Percentiles rank a stretch among this genome's conserved stretches.
phyloP scores from a whole-genome alignment of 2,329 filamentous ascomycete genomes.

The Colletotrichum orchidophilum region DNA sequence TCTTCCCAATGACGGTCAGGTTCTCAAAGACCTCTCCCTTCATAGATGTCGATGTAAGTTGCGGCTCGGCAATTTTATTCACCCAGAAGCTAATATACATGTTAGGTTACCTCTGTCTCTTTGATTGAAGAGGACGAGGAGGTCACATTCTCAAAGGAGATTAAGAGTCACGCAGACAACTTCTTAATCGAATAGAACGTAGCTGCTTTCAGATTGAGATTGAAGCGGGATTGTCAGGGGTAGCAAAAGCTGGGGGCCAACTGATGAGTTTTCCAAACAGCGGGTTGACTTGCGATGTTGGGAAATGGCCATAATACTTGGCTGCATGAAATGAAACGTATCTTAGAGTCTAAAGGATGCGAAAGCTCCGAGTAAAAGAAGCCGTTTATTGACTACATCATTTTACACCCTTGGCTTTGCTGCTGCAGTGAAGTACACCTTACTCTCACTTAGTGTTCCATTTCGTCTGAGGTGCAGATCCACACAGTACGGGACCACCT shows the following conservation, averaged over 20 bases:
- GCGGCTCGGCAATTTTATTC: neutral
- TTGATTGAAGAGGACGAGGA: constrained; percentile 81
- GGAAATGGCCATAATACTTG: constrained; percentile 20
- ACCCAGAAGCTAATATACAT: neutral
- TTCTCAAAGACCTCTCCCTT: constrained; percentile 90
- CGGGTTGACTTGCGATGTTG: constrained; percentile 25
- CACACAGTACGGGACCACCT: no score
- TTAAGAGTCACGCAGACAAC: constrained; percentile 79
- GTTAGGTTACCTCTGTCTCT: constrained; percentile 71
- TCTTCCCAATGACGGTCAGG: constrained; percentile 95
- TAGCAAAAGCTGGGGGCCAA: constrained; percentile 23
- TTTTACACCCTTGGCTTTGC: neutral
- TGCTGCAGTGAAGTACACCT: neutral
- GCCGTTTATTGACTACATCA: neutral
- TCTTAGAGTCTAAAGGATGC: constrained; percentile 15
- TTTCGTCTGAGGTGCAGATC: neutral
- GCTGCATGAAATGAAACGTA: constrained; percentile 33
- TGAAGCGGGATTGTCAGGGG: neutral
- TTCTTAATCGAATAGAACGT: constrained; percentile 76
- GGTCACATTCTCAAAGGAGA: constrained; percentile 83
- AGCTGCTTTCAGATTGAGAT: constrained; percentile 19
- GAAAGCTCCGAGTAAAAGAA: constrained; percentile 14
- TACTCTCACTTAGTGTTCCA: neutral
- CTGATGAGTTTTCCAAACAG: constrained; percentile 30
- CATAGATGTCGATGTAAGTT: constrained; percentile 91